Percentiles rank a stretch among this genome's conserved stretches.
These are phyloP conservation scores for Botryosphaeria dothidea DNA, from an alignment of 2,329 filamentous ascomycete species.

Conservation along the genomic window DNA sequence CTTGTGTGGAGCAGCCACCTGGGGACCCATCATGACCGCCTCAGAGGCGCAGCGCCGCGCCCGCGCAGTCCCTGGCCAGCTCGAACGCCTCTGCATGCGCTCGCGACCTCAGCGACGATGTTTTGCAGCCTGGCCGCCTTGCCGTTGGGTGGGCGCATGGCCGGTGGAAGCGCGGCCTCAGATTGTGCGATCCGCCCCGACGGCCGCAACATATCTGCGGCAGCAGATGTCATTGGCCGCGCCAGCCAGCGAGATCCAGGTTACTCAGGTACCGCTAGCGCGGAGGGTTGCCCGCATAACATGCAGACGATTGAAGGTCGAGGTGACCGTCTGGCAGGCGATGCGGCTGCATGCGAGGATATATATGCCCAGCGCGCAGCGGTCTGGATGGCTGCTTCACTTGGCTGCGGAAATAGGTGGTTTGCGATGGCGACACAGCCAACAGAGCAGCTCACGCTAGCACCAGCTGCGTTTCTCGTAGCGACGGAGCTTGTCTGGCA, in stretches of 20 bases:
- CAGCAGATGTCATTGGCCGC: slow-evolving; percentile 19
- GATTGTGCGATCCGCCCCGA: slow-evolving; percentile 19
- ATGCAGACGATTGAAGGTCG: background rate
- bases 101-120: slow-evolving; percentile 11
- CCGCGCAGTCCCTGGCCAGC: background rate
- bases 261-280: slow-evolving; percentile 10
- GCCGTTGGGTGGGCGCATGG: slow-evolving; percentile 7
- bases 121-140: background rate
- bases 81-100: background rate
- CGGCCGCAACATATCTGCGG: slow-evolving; percentile 19
- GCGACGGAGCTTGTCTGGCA: slow-evolving; percentile 22
- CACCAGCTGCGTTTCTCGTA: slow-evolving; percentile 21
- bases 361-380: background rate
- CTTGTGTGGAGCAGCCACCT: slow-evolving; percentile 17
- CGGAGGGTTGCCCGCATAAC: background rate
- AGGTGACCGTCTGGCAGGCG: background rate
- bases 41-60: slow-evolving; percentile 13
- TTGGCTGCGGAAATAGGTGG: background rate
- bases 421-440: background rate
- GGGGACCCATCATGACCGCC: slow-evolving; percentile 16
- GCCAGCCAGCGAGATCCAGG: slow-evolving; percentile 6
- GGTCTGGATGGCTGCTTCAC: background rate
- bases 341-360: background rate
- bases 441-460: slow-evolving; percentile 9
- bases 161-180: slow-evolving; percentile 12